A percentile compares a stretch with the other conserved stretches of the same genome.
phyloP scores from a whole-genome alignment of 2,329 filamentous ascomycete genomes.

The Lecanicillium sp. region DNA sequence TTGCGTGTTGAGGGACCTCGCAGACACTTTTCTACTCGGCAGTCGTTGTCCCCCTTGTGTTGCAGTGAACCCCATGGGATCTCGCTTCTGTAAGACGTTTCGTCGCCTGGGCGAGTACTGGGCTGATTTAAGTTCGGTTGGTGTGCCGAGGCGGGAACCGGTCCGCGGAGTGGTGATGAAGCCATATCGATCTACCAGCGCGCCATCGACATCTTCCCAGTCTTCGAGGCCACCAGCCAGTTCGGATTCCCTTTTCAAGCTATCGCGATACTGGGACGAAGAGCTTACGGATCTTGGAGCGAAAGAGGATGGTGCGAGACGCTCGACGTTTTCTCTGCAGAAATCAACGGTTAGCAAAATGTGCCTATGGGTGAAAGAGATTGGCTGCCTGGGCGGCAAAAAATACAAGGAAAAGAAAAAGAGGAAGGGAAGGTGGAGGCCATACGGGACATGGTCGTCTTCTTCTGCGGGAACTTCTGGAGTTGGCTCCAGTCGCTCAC shows the following conservation, averaged over 20 bases:
- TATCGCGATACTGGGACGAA: conserved; percentile 33
- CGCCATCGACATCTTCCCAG: conserved; percentile 55
- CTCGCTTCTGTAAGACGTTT: conserved; percentile 33
- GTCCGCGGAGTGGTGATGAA: conserved; percentile 48
- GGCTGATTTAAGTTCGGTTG: conserved; percentile 32
- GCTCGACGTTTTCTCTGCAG: conserved; percentile 12
- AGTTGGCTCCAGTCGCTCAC: conserved; percentile 40
- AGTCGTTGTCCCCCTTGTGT: conserved; percentile 29
- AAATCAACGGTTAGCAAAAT: neutral
- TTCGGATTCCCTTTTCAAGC: conserved; percentile 32
- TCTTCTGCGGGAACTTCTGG: conserved; percentile 43
- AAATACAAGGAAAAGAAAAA: too few species aligned
- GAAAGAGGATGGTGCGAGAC: conserved; percentile 23
- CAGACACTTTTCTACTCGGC: conserved; percentile 47
- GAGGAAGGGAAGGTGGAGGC: conserved; percentile 13
- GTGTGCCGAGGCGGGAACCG: conserved; percentile 31
- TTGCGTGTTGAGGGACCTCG: conserved; percentile 51
- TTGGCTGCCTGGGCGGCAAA: too few species aligned
- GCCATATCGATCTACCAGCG: conserved; percentile 58
- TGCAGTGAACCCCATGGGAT: conserved; percentile 28
- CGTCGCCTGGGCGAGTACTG: conserved; percentile 37
- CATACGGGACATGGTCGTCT: conserved; percentile 48
- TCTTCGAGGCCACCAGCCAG: conserved; percentile 55
- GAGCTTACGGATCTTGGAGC: conserved; percentile 35
- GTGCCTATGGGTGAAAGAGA: neutral